phyloP scores from a whole-genome alignment of 768 basidiomycete genomes.

The Phanerochaete carnosa region DNA sequence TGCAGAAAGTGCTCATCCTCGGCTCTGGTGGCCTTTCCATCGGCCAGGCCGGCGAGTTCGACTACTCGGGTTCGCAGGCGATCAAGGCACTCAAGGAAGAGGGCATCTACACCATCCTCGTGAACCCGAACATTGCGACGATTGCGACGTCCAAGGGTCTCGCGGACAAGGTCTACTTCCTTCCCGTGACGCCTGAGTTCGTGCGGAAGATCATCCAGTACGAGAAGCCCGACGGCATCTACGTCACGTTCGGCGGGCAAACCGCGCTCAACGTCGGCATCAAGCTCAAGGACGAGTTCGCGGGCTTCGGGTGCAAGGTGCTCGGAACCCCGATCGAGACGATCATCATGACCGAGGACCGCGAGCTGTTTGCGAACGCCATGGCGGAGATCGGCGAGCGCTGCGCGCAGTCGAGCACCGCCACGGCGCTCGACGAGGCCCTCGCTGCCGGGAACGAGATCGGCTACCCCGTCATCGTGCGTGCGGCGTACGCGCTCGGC shows the following conservation, averaged over 20 bases:
- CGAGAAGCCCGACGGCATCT: constrained; percentile 98
- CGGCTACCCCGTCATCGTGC: constrained; percentile 93
- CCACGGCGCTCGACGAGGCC: constrained; percentile 85
- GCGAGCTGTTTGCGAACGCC: constrained; percentile 88
- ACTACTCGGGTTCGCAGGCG: constrained; percentile 98
- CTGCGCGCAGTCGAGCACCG: constrained; percentile 87
- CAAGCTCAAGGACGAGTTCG: constrained; percentile 97
- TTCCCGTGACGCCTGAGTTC: constrained; percentile 97
- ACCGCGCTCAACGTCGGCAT: constrained; percentile 96
- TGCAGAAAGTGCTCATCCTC: constrained; percentile 93
- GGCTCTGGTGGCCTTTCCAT: constrained; percentile 98
- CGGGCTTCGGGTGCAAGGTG: constrained; percentile 82
- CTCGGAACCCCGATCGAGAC: constrained; percentile 97
- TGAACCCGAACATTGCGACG: constrained; percentile 99
- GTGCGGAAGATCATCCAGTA: constrained; percentile 98
- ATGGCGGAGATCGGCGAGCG: constrained; percentile 97
- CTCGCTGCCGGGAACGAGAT: constrained; percentile 77
- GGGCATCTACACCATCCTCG: constrained; percentile 97
- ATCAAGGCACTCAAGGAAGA: constrained; percentile 99
- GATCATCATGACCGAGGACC: constrained; percentile 95
- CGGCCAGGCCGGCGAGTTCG: constrained; percentile 98
- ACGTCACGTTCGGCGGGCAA: constrained; percentile 98
- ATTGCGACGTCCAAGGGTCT: constrained; percentile 97
- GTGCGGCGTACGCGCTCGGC: constrained; percentile 95
- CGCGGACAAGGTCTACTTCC: constrained; percentile 99